phyloP scores from a whole-genome alignment of 1,284 basidiomycete species.

The Ustilago lituana region DNA sequence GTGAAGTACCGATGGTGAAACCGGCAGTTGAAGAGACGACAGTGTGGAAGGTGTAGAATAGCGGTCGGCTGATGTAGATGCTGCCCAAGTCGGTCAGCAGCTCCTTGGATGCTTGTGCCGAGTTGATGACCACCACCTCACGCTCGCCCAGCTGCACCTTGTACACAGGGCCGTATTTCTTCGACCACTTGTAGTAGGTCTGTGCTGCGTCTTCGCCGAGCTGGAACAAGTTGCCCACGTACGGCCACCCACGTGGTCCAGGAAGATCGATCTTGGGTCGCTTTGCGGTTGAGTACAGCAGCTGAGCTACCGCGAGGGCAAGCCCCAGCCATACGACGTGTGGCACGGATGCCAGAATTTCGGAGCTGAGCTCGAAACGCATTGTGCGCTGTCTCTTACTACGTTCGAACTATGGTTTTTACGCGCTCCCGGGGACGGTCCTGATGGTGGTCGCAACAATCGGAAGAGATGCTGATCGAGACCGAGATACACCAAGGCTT shows the following conservation, averaged over 20 bases:
- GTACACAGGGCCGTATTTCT: constrained; percentile 37
- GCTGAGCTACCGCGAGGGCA: constrained; percentile 12
- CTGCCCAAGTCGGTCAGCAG: constrained; percentile 44
- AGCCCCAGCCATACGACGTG: constrained; percentile 15
- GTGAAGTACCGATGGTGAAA: constrained; percentile 46
- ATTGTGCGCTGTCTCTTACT: not conserved
- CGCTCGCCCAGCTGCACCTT: constrained; percentile 45
- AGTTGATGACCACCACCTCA: constrained; percentile 43
- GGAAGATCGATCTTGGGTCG: constrained; percentile 31
- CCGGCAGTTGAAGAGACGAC: constrained; percentile 46
- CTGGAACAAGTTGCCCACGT: constrained; percentile 43
- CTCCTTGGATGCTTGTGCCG: constrained; percentile 40
- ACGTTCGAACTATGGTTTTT: no score
- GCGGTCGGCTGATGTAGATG: constrained; percentile 44
- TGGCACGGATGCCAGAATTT: constrained; percentile 11
- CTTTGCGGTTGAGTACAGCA: constrained; percentile 15
- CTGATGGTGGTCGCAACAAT: no score
- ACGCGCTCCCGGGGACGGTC: no score
- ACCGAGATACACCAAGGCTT: no score
- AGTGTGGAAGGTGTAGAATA: constrained; percentile 48
- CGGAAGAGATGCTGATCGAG: no score
- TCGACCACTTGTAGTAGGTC: constrained; percentile 41
- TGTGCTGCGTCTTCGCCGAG: constrained; percentile 43
- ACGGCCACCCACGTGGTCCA: constrained; percentile 34
- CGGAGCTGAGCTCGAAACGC: constrained; percentile 13